These are phyloP conservation scores for Asterophora lycoperdoides DNA, from an alignment of 768 basidiomycete genomes.

Conservation along the genomic window DNA sequence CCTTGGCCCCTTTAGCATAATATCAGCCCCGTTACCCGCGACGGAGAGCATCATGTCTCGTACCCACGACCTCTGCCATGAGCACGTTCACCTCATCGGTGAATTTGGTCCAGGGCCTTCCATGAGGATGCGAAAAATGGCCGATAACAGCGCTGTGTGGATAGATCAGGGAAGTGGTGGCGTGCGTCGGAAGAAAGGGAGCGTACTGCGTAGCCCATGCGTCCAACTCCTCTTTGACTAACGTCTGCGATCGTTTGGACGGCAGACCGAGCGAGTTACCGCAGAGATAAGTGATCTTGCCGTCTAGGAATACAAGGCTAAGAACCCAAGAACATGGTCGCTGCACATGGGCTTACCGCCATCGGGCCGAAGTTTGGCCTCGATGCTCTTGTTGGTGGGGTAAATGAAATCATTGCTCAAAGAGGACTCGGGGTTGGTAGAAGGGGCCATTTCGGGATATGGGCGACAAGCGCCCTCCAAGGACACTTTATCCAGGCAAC, in stretches of 20 bases:
- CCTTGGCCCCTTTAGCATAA: conserved; percentile 63
- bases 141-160: conserved; percentile 72
- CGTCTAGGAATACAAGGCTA: conserved; percentile 33
- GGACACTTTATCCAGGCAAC: neutral
- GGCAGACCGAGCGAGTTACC: conserved; percentile 92
- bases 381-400: conserved; percentile 51
- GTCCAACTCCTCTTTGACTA: conserved; percentile 78
- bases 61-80: conserved; percentile 81
- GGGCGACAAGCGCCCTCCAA: neutral
- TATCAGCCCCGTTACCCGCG: conserved; percentile 15
- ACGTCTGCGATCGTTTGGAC: conserved; percentile 63
- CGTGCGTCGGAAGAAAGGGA: conserved; percentile 6
- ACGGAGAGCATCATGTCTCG: conserved; percentile 22
- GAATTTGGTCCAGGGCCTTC: conserved; percentile 78
- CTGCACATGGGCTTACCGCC: conserved; percentile 29
- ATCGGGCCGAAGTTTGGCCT: conserved; percentile 34
- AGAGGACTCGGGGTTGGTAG: conserved; percentile 25
- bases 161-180: conserved; percentile 15
- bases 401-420: conserved; percentile 52
- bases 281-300: conserved; percentile 78
- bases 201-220: conserved; percentile 76
- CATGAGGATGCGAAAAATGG: conserved; percentile 86
- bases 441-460: conserved; percentile 1
- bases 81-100: conserved; percentile 67
- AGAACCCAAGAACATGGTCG: neutral